Conservation (phyloP, 2,329 filamentous ascomycete genomes). For the Aureobasidium leucospermi region DNA sequence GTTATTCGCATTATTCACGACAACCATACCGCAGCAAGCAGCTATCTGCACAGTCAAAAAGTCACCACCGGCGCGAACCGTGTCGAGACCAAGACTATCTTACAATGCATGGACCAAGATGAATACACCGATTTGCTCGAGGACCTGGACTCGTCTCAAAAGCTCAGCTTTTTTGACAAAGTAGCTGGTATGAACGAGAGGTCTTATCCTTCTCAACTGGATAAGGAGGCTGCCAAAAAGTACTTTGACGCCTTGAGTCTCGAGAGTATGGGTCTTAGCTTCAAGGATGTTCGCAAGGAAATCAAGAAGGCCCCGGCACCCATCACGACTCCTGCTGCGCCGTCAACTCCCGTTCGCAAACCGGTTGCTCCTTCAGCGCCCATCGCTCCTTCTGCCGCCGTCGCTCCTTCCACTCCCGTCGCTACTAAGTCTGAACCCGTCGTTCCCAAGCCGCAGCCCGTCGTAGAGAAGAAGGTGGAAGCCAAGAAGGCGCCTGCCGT, state of each 20-base stretch:
- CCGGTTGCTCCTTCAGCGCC: neutral
- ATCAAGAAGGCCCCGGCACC: neutral
- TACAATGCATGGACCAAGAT: neutral
- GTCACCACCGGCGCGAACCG: neutral
- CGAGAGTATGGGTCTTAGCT: neutral
- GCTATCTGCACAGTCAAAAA: neutral
- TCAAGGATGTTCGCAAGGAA: conserved; percentile 8
- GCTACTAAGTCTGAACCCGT: neutral
- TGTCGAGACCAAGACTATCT: neutral
- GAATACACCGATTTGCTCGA: conserved; percentile 15
- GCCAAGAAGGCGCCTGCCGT: neutral
- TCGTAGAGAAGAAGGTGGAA: neutral
- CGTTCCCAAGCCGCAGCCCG: neutral
- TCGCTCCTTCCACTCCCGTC: neutral
- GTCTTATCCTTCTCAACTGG: neutral
- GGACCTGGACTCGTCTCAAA: conserved; percentile 8
- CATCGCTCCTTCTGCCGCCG: neutral
- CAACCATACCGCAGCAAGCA: conserved; percentile 4
- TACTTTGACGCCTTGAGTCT: conserved; percentile 8
- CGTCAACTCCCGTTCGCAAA: neutral
- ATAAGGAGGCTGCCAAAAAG: neutral
- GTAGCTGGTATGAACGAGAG: neutral
- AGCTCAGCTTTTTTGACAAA: conserved; percentile 1
- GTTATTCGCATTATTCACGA: conserved; percentile 6
- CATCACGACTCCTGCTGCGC: neutral